Conservation (phyloP, 2,329 filamentous ascomycete species). For the Emergomyces pasteurianus region DNA sequence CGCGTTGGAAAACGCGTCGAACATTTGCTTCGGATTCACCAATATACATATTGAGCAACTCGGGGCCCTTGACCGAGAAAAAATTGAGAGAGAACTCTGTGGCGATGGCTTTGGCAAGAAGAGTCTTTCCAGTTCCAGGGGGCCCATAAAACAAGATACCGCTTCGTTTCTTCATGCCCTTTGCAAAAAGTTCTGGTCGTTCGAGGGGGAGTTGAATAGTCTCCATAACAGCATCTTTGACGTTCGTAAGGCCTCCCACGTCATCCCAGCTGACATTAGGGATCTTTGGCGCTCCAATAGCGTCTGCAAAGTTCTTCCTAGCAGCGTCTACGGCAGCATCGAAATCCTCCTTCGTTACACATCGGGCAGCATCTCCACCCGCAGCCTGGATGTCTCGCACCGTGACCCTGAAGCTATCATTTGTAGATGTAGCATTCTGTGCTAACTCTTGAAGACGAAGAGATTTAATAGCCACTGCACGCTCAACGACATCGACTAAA, state of each 20-base stretch:
- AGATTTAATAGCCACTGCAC: constrained; percentile 66
- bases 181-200: constrained; percentile 99
- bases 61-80: constrained; percentile 97
- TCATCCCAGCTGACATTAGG: constrained; percentile 99
- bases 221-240: constrained; percentile 99
- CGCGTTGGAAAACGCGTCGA: constrained; percentile 99
- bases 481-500: constrained; percentile 84
- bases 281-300: constrained; percentile 94
- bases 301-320: constrained; percentile 93
- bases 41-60: constrained; percentile 99
- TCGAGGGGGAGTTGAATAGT: constrained; percentile 98
- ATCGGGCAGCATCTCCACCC: constrained; percentile 66
- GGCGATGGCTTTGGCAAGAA: constrained; percentile 97
- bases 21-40: constrained; percentile 99
- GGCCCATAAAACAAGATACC: constrained; percentile 98
- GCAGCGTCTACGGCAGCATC: constrained; percentile 90
- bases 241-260: constrained; percentile 92
- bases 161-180: constrained; percentile 92
- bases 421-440: constrained; percentile 12
- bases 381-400: constrained; percentile 78
- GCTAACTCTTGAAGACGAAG: constrained; percentile 66
- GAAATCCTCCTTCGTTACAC: constrained; percentile 72
- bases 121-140: constrained; percentile 98
- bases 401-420: constrained; percentile 38
- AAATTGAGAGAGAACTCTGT: constrained; percentile 99